Conservation (phyloP, 129 eudicot genomes). For the Glebionis coronaria region DNA sequence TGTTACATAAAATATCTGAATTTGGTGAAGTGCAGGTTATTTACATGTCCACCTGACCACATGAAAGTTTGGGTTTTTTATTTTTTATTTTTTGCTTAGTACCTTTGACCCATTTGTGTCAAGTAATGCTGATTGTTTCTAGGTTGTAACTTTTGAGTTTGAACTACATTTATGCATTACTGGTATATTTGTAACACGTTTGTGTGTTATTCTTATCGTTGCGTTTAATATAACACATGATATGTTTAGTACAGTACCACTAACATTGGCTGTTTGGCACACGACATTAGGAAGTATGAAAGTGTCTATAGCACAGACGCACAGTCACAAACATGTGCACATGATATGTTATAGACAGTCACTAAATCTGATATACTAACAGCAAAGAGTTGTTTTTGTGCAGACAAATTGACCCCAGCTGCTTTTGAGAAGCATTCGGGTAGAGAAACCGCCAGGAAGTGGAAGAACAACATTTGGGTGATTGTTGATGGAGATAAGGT, state of each 20-base stretch:
- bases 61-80: slow-evolving; percentile 20
- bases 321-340: no score
- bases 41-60: slow-evolving; percentile 3
- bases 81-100: not conserved
- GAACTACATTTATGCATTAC: not conserved
- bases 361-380: not conserved
- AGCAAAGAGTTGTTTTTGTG: slow-evolving; percentile 5
- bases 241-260: no score
- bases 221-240: no score
- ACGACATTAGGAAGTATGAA: no score
- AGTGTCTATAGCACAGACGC: no score
- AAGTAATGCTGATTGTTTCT: no score
- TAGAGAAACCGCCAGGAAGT: slow-evolving; percentile 69
- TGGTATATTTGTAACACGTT: not conserved
- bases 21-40: not conserved
- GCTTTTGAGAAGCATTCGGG: slow-evolving; percentile 84
- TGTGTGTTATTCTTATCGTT: not conserved
- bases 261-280: no score
- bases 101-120: slow-evolving; percentile 11
- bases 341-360: not conserved
- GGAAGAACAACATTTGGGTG: slow-evolving; percentile 77
- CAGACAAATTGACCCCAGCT: slow-evolving; percentile 67
- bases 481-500: slow-evolving; percentile 71
- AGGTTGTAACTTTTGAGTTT: not conserved
- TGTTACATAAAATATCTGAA: not conserved